Percentiles rank a stretch among this genome's conserved stretches.
Evolutionary conservation across 768 basidiomycete genomes (phyloP).

Genomic region (Austroboletus eburneus): DNA sequence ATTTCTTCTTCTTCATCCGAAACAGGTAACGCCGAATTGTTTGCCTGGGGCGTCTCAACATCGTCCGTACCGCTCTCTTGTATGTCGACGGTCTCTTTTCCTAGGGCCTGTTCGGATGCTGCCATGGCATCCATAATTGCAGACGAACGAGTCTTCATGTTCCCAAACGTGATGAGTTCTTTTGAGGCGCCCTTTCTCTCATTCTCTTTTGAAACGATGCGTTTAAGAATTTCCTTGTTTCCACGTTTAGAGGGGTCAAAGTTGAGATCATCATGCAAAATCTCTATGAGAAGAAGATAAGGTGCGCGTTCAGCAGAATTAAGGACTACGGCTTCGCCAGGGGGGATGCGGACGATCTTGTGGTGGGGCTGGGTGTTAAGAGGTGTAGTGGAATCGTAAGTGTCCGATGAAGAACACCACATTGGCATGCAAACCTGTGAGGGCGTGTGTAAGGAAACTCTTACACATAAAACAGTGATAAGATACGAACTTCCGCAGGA

Average conservation of each 20-base stretch:
- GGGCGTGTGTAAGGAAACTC: conserved; percentile 5
- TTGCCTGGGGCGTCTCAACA: conserved; percentile 18
- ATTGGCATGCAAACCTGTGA: conserved; percentile 79
- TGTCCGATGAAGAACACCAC: conserved; percentile 79
- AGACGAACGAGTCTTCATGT: conserved; percentile 14
- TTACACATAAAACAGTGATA: not conserved
- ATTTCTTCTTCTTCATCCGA: conserved; percentile 86
- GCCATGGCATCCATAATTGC: conserved; percentile 19
- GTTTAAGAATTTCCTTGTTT: conserved; percentile 84
- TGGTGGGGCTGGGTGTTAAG: conserved; percentile 68
- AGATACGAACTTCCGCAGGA: conserved; percentile 76
- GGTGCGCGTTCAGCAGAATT: conserved; percentile 97
- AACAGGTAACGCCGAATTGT: conserved; percentile 16
- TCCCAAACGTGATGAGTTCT: conserved; percentile 48
- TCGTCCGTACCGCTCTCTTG: conserved; percentile 13
- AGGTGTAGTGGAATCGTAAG: conserved; percentile 32
- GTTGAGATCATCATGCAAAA: conserved; percentile 84
- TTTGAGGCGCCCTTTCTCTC: conserved; percentile 54
- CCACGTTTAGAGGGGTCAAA: conserved; percentile 81
- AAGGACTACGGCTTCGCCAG: conserved; percentile 94
- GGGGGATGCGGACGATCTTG: conserved; percentile 94
- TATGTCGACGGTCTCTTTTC: conserved; percentile 27
- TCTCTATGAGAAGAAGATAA: conserved; percentile 88
- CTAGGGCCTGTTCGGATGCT: conserved; percentile 30
- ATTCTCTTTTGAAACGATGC: conserved; percentile 64